phyloP scores from a whole-genome alignment of 2,329 filamentous ascomycete species.

The Fusarium sterilihyphosum region DNA sequence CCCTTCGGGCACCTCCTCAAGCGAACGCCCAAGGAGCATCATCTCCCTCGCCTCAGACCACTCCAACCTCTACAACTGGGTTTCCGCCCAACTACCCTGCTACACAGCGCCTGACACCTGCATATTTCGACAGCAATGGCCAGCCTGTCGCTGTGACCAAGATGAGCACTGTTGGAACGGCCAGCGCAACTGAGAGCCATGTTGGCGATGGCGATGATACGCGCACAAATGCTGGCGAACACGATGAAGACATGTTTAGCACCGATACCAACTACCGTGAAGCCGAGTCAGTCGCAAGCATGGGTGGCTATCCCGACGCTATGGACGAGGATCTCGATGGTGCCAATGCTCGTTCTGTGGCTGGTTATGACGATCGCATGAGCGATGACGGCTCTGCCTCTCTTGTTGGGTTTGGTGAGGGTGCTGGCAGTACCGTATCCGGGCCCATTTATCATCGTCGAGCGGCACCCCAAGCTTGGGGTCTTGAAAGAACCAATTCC shows the following conservation, averaged over 20 bases:
- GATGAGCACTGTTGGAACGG: slow-evolving; percentile 91
- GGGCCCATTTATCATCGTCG: slow-evolving; percentile 76
- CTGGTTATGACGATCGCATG: slow-evolving; percentile 74
- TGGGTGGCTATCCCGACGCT: slow-evolving; percentile 53
- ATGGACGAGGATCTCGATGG: slow-evolving; percentile 66
- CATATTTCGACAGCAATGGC: slow-evolving; percentile 84
- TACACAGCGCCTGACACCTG: slow-evolving; percentile 61
- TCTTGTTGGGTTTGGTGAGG: slow-evolving; percentile 92
- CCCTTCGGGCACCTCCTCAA: slow-evolving; percentile 67
- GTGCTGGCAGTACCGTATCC: slow-evolving; percentile 84
- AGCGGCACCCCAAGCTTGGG: slow-evolving; percentile 55
- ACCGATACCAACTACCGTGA: slow-evolving; percentile 70
- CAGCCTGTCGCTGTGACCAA: slow-evolving; percentile 74
- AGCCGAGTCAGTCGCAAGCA: slow-evolving; percentile 68
- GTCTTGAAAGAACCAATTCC: slow-evolving; percentile 62
- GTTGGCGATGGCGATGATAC: slow-evolving; percentile 65
- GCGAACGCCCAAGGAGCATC: slow-evolving; percentile 45
- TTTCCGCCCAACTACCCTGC: slow-evolving; percentile 54
- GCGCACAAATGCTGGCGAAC: slow-evolving; percentile 63
- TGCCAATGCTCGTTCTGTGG: slow-evolving; percentile 57
- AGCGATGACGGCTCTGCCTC: slow-evolving; percentile 86
- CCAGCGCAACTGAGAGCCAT: slow-evolving; percentile 84
- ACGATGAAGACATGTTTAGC: slow-evolving; percentile 75
- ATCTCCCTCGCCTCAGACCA: slow-evolving; percentile 60
- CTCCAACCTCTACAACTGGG: slow-evolving; percentile 59